Conservation (phyloP, 805 yeast genomes). For the Yamadazyma takamatsuzukensis region DNA sequence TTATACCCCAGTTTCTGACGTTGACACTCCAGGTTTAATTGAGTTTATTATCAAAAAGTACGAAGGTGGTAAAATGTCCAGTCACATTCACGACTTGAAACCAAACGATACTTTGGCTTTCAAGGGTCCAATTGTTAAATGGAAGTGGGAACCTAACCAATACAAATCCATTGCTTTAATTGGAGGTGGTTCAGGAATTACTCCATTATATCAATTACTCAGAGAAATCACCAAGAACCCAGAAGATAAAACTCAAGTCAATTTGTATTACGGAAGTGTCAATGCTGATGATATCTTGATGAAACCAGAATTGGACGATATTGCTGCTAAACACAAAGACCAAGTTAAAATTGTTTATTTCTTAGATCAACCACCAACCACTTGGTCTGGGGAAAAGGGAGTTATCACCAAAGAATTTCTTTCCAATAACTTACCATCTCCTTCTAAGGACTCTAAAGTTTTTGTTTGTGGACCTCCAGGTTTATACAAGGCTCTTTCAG, state of each 20-base stretch:
- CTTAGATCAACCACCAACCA: slow-evolving; percentile 58
- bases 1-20: slow-evolving; percentile 80
- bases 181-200: slow-evolving; percentile 97
- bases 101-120: slow-evolving; percentile 79
- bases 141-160: slow-evolving; percentile 86
- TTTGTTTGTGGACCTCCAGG: slow-evolving; percentile 97
- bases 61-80: slow-evolving; percentile 79
- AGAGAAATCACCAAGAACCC: slow-evolving; percentile 76
- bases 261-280: slow-evolving; percentile 76
- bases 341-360: slow-evolving; percentile 78
- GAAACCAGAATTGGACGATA: slow-evolving; percentile 68
- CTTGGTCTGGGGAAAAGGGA: slow-evolving; percentile 63
- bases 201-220: slow-evolving; percentile 88
- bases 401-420: slow-evolving; percentile 75
- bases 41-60: slow-evolving; percentile 83
- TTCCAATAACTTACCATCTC: slow-evolving; percentile 55
- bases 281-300: slow-evolving; percentile 77
- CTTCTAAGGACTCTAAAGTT: slow-evolving; percentile 55
- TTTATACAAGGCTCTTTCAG: slow-evolving; percentile 82
- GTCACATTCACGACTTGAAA: slow-evolving; percentile 66
- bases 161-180: slow-evolving; percentile 75
- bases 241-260: slow-evolving; percentile 82
- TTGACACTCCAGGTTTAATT: slow-evolving; percentile 65
- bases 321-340: slow-evolving; percentile 66
- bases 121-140: slow-evolving; percentile 92